Conservation (phyloP, 2,329 filamentous ascomycete species). For the Hirsutella minnesotensis region DNA sequence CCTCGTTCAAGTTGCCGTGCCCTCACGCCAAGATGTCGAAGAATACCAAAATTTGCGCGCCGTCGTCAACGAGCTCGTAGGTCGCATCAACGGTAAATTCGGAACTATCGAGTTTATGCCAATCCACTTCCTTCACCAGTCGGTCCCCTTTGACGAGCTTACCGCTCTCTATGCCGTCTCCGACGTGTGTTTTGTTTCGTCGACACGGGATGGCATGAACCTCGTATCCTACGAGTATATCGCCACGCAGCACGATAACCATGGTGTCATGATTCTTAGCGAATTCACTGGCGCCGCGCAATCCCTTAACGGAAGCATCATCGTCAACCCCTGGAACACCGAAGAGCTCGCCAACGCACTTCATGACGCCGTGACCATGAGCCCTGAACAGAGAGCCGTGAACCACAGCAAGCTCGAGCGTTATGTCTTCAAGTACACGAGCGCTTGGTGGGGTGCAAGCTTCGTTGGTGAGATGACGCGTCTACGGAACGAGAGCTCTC, state of each 20-base stretch:
- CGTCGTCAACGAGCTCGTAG: conserved; percentile 92
- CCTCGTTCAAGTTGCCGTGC: conserved; percentile 89
- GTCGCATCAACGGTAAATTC: conserved; percentile 93
- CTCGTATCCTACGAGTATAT: conserved; percentile 98
- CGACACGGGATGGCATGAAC: conserved; percentile 98
- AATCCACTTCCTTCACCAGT: conserved; percentile 97
- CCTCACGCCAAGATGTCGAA: conserved; percentile 88
- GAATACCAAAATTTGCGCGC: conserved; percentile 95
- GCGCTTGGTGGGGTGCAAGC: conserved; percentile 90
- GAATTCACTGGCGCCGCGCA: conserved; percentile 96
- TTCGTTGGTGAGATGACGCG: conserved; percentile 77
- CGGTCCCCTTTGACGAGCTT: conserved; percentile 86
- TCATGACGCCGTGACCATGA: conserved; percentile 95
- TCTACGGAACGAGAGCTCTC: conserved; percentile 26
- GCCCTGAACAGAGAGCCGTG: conserved; percentile 68
- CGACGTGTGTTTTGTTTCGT: conserved; percentile 85
- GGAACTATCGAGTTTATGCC: conserved; percentile 98
- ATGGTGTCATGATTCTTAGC: conserved; percentile 88
- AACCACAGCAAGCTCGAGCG: conserved; percentile 89
- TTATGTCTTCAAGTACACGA: conserved; percentile 97
- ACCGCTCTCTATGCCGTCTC: conserved; percentile 87
- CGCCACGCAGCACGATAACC: conserved; percentile 77
- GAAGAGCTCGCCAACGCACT: conserved; percentile 89
- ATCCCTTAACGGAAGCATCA: conserved; percentile 81
- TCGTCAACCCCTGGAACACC: conserved; percentile 98